Conservation (phyloP, 768 basidiomycete species). For the Macrocybe gigantea region DNA sequence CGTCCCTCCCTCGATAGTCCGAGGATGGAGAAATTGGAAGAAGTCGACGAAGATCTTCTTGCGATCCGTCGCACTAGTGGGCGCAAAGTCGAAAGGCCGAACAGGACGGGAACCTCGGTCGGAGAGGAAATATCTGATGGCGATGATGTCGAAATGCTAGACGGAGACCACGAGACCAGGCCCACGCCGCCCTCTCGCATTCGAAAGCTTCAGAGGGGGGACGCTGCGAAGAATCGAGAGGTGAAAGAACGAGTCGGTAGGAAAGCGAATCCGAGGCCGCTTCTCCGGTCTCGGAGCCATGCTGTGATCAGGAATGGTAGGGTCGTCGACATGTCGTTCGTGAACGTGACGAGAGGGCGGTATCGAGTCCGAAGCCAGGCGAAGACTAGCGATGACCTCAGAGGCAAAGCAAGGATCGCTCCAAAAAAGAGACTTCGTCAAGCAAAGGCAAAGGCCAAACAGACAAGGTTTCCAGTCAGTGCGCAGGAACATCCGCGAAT, state of each 20-base stretch:
- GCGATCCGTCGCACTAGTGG: not conserved
- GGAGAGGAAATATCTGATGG: conserved; percentile 9
- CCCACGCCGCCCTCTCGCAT: conserved; percentile 12
- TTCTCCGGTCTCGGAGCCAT: conserved; percentile 14
- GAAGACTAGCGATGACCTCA: not conserved
- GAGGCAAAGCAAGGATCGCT: conserved; percentile 4
- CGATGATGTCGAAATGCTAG: conserved; percentile 7
- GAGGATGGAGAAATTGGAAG: conserved; percentile 21
- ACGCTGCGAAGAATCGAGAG: no score
- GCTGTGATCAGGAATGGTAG: not conserved
- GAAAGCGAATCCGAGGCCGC: conserved; percentile 6
- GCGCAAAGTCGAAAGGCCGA: conserved; percentile 13
- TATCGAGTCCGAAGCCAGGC: conserved; percentile 7
- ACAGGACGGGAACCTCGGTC: conserved; percentile 18
- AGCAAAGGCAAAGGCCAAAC: conserved; percentile 1
- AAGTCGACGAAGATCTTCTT: conserved; percentile 21
- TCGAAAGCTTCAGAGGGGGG: conserved; percentile 7
- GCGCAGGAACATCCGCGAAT: no score
- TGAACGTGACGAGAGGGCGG: conserved; percentile 2
- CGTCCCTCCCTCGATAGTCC: conserved; percentile 15
- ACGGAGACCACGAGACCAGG: conserved; percentile 8
- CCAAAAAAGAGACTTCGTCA: conserved; percentile 6
- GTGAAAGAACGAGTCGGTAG: no score
- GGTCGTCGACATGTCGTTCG: conserved; percentile 9
- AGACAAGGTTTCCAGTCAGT: no score